These are phyloP conservation scores for Prunus dulcis DNA, from an alignment of 306 rosid species.

Conservation along the genomic window DNA sequence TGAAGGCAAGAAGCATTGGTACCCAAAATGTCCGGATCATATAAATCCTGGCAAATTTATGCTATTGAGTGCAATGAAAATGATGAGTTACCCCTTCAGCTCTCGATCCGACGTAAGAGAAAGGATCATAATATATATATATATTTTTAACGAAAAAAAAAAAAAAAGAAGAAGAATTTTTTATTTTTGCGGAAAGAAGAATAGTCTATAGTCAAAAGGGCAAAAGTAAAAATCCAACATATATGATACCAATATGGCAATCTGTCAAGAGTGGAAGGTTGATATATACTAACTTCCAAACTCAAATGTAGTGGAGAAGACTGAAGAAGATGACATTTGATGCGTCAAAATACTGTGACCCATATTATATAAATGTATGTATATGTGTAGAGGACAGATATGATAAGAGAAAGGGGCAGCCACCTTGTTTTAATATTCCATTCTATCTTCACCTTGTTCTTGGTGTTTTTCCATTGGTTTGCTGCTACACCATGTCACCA, in stretches of 20 bases:
- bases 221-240: neutral
- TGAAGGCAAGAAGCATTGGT: neutral
- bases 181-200: neutral
- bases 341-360: neutral
- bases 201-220: neutral
- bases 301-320: slow-evolving; percentile 5
- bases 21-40: neutral
- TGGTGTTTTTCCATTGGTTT: slow-evolving; percentile 1
- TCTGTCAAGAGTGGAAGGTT: neutral
- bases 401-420: slow-evolving; percentile 16
- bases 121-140: too few relatives aligned
- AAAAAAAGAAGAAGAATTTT: neutral
- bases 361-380: slow-evolving; percentile 4
- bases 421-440: neutral
- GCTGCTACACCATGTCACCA: slow-evolving; percentile 27
- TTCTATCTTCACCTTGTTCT: neutral
- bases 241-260: neutral
- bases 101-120: neutral
- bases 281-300: neutral
- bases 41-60: neutral
- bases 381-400: neutral
- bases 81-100: neutral
- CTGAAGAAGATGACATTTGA: slow-evolving; percentile 14
- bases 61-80: neutral
- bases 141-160: neutral